phyloP scores from a whole-genome alignment of 202 grass and related monocot species.

The Thinopyrum obtusiflorum region DNA sequence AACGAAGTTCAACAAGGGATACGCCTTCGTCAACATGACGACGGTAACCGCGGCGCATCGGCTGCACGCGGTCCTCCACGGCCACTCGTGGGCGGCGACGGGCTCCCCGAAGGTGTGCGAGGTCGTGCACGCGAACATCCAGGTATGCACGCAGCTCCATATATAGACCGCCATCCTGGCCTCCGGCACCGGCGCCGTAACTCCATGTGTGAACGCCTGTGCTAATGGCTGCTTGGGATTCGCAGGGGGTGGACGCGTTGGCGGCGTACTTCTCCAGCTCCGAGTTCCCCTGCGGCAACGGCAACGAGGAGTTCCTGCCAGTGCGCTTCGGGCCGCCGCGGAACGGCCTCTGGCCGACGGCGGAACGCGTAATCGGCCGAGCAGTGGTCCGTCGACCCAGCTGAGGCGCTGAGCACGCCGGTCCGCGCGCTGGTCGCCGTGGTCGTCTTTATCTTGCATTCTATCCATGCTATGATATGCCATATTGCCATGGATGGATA shows the following conservation, averaged over 20 bases:
- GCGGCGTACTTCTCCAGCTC: constrained; percentile 2
- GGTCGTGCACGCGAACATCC: constrained; percentile 22
- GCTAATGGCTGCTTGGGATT: too few species aligned
- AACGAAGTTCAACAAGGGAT: constrained; percentile 43
- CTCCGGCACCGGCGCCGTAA: background rate
- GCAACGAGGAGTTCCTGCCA: constrained; percentile 29
- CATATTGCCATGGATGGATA: constrained; percentile 41
- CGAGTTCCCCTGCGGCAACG: background rate
- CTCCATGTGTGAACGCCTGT: background rate
- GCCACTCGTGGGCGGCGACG: constrained; percentile 7
- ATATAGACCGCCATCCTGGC: too few species aligned
- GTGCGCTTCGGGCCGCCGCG: constrained; percentile 45
- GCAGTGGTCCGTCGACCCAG: background rate
- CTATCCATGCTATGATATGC: constrained; percentile 9
- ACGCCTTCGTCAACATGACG: constrained; percentile 59
- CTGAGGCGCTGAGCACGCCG: background rate
- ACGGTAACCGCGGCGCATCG: constrained; percentile 31
- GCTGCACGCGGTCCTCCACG: constrained; percentile 26
- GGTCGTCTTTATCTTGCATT: constrained; percentile 37
- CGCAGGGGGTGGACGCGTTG: constrained; percentile 21
- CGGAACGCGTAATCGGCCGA: constrained; percentile 14
- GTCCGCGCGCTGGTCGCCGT: background rate
- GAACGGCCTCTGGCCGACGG: background rate
- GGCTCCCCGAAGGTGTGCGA: constrained; percentile 36
- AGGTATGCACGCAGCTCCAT: constrained; percentile 21